Conservation (phyloP, 192 early-diverging fungal genomes). For the Jimgerdemannia lactiflua region DNA sequence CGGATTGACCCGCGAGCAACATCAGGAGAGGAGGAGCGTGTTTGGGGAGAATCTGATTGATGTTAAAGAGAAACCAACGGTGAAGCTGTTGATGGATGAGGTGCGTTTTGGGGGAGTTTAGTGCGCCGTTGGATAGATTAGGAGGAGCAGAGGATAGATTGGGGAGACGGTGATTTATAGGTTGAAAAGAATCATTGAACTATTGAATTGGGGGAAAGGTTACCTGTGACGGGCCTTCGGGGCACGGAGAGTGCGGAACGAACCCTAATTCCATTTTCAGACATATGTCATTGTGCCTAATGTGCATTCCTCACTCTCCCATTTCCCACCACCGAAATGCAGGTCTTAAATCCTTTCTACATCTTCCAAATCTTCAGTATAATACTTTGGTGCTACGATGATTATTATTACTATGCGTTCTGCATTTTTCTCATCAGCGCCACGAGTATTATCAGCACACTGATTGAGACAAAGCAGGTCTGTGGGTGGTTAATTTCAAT, state of each 20-base stretch:
- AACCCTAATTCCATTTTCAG: too few species aligned
- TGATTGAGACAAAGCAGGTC: slow-evolving; percentile 71
- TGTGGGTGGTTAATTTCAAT: not conserved
- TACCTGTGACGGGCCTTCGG: too few species aligned
- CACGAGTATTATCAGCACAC: slow-evolving; percentile 70
- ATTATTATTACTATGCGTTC: slow-evolving; percentile 94
- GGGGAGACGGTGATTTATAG: not conserved
- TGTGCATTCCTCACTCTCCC: not conserved
- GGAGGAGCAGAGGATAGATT: not conserved
- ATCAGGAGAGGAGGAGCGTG: slow-evolving; percentile 54
- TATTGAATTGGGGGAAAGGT: too few species aligned
- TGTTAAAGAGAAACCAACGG: slow-evolving; percentile 61
- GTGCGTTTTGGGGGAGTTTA: slow-evolving; percentile 9
- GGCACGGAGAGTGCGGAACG: too few species aligned
- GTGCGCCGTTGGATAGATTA: not conserved
- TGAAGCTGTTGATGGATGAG: slow-evolving; percentile 65
- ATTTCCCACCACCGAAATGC: not conserved
- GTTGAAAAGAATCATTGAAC: not conserved
- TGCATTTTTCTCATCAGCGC: slow-evolving; percentile 91
- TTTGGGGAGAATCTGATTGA: slow-evolving; percentile 77
- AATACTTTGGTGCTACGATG: slow-evolving; percentile 80
- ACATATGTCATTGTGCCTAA: not conserved
- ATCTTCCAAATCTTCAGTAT: slow-evolving; percentile 80
- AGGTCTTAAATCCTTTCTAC: slow-evolving; percentile 78
- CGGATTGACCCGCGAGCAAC: slow-evolving; percentile 52